Evolutionary conservation across 495 filamentous ascomycete genomes (phyloP).

Genomic region (Copromyces sp.): DNA sequence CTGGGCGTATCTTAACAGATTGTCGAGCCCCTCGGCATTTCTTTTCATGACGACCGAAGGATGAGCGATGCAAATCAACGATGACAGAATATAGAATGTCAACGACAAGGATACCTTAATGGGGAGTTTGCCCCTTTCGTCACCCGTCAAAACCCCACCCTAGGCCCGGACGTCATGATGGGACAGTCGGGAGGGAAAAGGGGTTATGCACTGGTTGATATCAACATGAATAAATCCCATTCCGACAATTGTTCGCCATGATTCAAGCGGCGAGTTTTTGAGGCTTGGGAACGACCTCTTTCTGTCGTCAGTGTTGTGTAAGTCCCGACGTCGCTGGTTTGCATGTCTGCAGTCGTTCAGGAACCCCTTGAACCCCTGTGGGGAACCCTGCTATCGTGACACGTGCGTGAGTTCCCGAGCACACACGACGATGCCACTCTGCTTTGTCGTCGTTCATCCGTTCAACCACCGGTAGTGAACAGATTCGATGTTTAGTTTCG

Average conservation of each 20-base stretch:
- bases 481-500: neutral
- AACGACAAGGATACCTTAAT: neutral
- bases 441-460: neutral
- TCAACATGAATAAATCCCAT: neutral
- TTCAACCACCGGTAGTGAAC: neutral
- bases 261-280: neutral
- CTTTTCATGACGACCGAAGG: neutral
- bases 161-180: neutral
- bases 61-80: neutral
- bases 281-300: neutral
- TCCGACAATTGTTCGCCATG: neutral
- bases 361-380: neutral
- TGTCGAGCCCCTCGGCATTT: neutral
- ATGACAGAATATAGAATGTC: neutral
- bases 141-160: neutral
- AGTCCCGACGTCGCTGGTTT: neutral
- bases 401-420: neutral
- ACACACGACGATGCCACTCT: neutral
- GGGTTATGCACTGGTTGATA: neutral
- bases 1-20: neutral
- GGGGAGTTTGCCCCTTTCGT: neutral
- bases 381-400: neutral
- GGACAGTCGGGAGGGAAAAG: neutral
- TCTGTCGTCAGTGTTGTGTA: neutral
- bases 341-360: neutral